phyloP scores from a whole-genome alignment of 257 asterid species.

The Primulina tabacum region DNA sequence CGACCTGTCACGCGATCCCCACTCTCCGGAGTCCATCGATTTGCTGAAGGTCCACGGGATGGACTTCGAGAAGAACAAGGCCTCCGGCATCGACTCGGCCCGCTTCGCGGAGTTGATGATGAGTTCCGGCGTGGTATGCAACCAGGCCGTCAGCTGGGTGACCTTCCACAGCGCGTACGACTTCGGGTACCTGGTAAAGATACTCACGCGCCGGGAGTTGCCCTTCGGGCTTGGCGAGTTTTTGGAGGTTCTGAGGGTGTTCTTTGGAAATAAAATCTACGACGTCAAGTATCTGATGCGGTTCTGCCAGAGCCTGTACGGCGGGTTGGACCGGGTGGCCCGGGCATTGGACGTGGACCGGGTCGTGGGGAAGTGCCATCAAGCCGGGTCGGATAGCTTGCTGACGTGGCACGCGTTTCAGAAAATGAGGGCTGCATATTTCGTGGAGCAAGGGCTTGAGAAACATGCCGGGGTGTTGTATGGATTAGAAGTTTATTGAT shows the following conservation, averaged over 20 bases:
- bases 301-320: conserved; percentile 52
- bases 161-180: conserved; percentile 83
- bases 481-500: conserved; percentile 53
- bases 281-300: conserved; percentile 66
- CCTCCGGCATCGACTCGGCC: conserved; percentile 47
- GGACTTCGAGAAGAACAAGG: conserved; percentile 48
- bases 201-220: conserved; percentile 54
- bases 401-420: conserved; percentile 73
- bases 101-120: conserved; percentile 54
- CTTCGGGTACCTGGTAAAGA: conserved; percentile 61
- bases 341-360: conserved; percentile 50
- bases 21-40: conserved; percentile 64
- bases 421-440: conserved; percentile 55
- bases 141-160: conserved; percentile 56
- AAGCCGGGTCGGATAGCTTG: conserved; percentile 77
- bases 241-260: conserved; percentile 38
- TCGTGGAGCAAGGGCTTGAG: conserved; percentile 46
- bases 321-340: conserved; percentile 72
- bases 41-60: conserved; percentile 50
- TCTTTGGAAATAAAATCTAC: conserved; percentile 52
- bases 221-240: conserved; percentile 48
- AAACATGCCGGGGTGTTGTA: conserved; percentile 62
- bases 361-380: conserved; percentile 68
- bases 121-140: conserved; percentile 64
- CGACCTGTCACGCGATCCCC: conserved; percentile 55